Conservation (phyloP, 2,329 filamentous ascomycete species). For the Pyricularia pennisetigena region DNA sequence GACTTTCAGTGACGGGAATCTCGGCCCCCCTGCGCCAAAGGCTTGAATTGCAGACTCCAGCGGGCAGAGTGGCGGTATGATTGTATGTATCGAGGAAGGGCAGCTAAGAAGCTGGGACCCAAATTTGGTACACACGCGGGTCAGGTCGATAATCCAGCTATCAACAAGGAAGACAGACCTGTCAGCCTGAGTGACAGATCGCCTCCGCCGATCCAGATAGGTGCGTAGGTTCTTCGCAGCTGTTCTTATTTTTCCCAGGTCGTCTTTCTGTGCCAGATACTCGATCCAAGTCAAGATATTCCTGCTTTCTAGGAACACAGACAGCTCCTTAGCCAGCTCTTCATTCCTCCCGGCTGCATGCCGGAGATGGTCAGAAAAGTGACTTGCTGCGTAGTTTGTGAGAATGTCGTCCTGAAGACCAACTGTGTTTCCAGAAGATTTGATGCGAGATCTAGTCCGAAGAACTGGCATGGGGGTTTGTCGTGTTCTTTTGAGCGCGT, state of each 20-base stretch:
- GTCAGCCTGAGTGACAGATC: conserved; percentile 15
- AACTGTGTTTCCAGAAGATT: too few relatives aligned
- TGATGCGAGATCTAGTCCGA: too few relatives aligned
- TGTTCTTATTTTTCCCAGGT: conserved; percentile 14
- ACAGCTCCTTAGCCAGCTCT: conserved; percentile 41
- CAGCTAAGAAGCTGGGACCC: conserved; percentile 16
- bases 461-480: too few relatives aligned
- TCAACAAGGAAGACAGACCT: conserved; percentile 14
- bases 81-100: conserved; percentile 21
- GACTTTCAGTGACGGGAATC: conserved; percentile 9
- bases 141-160: conserved; percentile 21
- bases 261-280: conserved; percentile 13
- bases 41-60: conserved; percentile 18
- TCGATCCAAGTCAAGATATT: conserved; percentile 22
- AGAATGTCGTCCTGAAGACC: too few relatives aligned
- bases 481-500: too few relatives aligned
- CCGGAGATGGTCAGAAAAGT: conserved; percentile 24
- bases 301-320: conserved; percentile 45
- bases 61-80: conserved; percentile 23
- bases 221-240: conserved; percentile 20
- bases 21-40: conserved; percentile 10
- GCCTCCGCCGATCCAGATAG: conserved; percentile 15
- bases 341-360: conserved; percentile 14
- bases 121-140: conserved; percentile 22
- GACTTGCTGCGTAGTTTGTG: conserved; percentile 14